These are phyloP conservation scores for Eremomyces bilateralis DNA, from an alignment of 495 filamentous ascomycete species.

Conservation along the genomic window DNA sequence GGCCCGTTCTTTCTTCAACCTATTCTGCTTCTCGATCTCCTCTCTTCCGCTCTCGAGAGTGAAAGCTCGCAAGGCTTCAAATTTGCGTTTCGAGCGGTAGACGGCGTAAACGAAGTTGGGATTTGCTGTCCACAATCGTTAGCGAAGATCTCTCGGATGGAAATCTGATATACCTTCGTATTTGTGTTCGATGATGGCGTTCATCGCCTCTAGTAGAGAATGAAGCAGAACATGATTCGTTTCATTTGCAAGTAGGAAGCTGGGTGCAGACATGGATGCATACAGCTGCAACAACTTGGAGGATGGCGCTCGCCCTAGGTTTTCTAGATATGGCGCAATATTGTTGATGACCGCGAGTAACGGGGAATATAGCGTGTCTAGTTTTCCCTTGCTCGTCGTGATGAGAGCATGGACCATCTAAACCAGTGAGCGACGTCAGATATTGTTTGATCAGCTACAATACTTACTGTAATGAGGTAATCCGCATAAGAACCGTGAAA, in stretches of 20 bases:
- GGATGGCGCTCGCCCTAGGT: constrained; percentile 50
- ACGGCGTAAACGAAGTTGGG: constrained; percentile 63
- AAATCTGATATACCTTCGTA: constrained; percentile 39
- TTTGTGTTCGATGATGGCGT: constrained; percentile 80
- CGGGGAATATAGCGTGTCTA: constrained; percentile 83
- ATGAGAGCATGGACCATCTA: constrained; percentile 88
- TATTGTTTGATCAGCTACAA: no score
- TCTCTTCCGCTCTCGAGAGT: constrained; percentile 89
- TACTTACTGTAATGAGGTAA: constrained; percentile 70
- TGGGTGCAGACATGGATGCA: constrained; percentile 82
- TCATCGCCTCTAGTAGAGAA: constrained; percentile 76
- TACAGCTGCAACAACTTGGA: constrained; percentile 76
- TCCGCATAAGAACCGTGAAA: constrained; percentile 89
- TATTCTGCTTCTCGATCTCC: constrained; percentile 67
- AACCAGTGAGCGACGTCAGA: constrained; percentile 18
- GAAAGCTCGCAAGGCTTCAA: constrained; percentile 75
- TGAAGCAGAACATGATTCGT: constrained; percentile 66
- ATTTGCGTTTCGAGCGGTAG: constrained; percentile 56
- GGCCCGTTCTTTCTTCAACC: constrained; percentile 25
- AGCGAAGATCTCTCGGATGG: neutral
- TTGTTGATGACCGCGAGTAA: constrained; percentile 87
- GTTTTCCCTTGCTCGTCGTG: constrained; percentile 73
- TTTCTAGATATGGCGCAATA: constrained; percentile 61
- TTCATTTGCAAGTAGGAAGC: constrained; percentile 88
- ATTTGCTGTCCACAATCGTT: constrained; percentile 25